phyloP scores from a whole-genome alignment of 768 basidiomycete genomes.

The Mycena amicta region DNA sequence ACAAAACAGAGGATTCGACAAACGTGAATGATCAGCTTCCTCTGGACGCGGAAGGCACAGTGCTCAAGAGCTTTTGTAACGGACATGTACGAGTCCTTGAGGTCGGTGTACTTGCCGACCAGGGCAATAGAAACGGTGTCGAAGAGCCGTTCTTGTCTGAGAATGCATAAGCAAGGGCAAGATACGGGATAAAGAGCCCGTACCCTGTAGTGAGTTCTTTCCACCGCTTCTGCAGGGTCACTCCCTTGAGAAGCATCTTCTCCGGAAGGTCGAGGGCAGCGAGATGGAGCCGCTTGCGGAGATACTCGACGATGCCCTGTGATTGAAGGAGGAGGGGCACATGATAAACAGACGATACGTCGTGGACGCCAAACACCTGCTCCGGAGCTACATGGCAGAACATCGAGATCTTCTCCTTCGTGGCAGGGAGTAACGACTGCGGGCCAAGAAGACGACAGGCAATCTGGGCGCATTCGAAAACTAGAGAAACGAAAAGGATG shows the following conservation, averaged over 20 bases:
- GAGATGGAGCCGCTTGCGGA: slow-evolving; percentile 81
- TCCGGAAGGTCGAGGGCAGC: slow-evolving; percentile 53
- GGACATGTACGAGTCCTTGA: slow-evolving; percentile 98
- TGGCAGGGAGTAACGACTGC: slow-evolving; percentile 77
- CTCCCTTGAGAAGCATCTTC: slow-evolving; percentile 63
- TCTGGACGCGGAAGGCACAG: slow-evolving; percentile 88
- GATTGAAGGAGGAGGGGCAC: slow-evolving; percentile 90
- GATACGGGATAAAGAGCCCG: slow-evolving; percentile 21
- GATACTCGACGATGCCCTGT: slow-evolving; percentile 88
- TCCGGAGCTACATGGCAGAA: slow-evolving; percentile 94
- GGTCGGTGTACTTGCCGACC: slow-evolving; percentile 96
- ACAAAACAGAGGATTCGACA: slow-evolving; percentile 30
- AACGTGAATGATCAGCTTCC: slow-evolving; percentile 82
- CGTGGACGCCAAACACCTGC: slow-evolving; percentile 94
- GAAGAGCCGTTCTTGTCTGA: slow-evolving; percentile 90
- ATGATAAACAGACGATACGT: slow-evolving; percentile 96
- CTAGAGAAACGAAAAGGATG: not conserved
- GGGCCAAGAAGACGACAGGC: slow-evolving; percentile 87
- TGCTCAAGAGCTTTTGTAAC: slow-evolving; percentile 97
- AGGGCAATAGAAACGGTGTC: slow-evolving; percentile 88
- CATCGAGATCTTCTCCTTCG: slow-evolving; percentile 97
- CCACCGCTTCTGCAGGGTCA: slow-evolving; percentile 74
- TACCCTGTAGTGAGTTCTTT: slow-evolving; percentile 81
- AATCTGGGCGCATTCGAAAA: slow-evolving; percentile 55
- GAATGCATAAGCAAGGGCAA: slow-evolving; percentile 7